Evolutionary conservation across 352 stramenopile species (phyloP), one percentile per base, ranked within the genome.

Genomic region (Globisporangium takayamanum): DNA sequence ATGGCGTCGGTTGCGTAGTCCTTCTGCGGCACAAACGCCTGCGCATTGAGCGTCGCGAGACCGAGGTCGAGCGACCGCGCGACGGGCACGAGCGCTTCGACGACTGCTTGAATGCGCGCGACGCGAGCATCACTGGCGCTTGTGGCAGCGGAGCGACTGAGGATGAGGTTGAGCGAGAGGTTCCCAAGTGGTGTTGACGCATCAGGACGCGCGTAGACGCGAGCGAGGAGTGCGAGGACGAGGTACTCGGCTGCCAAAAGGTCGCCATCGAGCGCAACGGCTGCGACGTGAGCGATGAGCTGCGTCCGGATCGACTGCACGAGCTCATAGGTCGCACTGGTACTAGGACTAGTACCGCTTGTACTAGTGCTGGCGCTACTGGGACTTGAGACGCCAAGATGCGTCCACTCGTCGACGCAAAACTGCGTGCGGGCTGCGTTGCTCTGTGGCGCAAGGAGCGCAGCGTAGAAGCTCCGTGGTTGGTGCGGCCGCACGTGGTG

Each of bases 1-100:
- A 94, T 65, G 25, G 75, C 51, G 33, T 91, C 84, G 41, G 72
- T 76, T 3, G 88, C 74, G 53, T 94, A 94, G 51, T 94, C 76
- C 64, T 94, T 94, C 62, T 81, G 63, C 1, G 84, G 84, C 53
- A 80, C 73, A 52, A 88, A 89, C 60, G 72, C 74, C 22, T 67
- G 72, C 26, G 66, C 67, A 48, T 89, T 89, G 8, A 94, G 66
- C 15, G 65, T 68, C 44, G 79, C 53, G n/a, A 94, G 63, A 18
- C 78, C 80, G 50, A 94, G 58, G 58, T 89, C 73, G 11, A 94
- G 56, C 0, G 57, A 50, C 10, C 67, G 51, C 5, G 79, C 60
- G 64, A 89, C 80, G 0, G 84, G 84, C 30, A 94, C 82, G 30
- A 94, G 30, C 14, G 54, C 57, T 20, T 37, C 51, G 15, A 94